Percentiles rank a stretch among this genome's conserved stretches.
Evolutionary conservation across 1,284 basidiomycete species (phyloP).

Genomic region (Irpex rosettiformis): DNA sequence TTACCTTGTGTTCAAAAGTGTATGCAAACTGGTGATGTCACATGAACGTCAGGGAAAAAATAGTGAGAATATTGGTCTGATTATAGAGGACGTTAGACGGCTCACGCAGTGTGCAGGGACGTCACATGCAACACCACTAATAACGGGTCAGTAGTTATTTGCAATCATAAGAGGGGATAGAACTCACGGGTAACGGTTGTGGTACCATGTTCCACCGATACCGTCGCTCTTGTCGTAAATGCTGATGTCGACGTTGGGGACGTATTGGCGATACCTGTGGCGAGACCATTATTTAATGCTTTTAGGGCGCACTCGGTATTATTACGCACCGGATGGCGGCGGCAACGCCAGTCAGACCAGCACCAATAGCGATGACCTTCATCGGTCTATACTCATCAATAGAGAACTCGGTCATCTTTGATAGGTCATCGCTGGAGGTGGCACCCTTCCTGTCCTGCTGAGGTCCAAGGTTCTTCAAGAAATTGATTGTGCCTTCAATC

Average conservation of each 20-base stretch:
- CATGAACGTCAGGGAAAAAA: background rate
- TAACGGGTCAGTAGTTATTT: too few relatives aligned
- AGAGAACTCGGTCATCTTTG: conserved; percentile 25
- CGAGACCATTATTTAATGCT: too few relatives aligned
- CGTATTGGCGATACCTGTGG: conserved; percentile 44
- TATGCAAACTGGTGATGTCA: conserved; percentile 43
- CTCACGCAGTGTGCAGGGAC: conserved; percentile 17
- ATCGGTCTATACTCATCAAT: conserved; percentile 49
- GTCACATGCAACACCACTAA: conserved; percentile 50
- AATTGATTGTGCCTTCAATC: background rate
- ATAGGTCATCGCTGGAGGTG: background rate
- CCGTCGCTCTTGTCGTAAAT: conserved; percentile 56
- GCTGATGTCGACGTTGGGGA: conserved; percentile 46
- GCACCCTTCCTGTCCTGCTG: background rate
- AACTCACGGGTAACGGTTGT: conserved; percentile 31
- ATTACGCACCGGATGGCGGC: conserved; percentile 50
- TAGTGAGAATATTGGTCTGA: background rate
- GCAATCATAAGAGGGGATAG: too few relatives aligned
- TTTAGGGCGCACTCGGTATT: too few relatives aligned
- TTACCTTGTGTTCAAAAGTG: conserved; percentile 49
- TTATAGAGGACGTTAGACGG: background rate
- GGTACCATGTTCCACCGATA: conserved; percentile 55
- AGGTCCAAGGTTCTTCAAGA: background rate
- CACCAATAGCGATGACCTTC: conserved; percentile 47
- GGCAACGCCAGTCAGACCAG: conserved; percentile 51